Conservation (phyloP, 1,284 basidiomycete species). For the Boletellus deceptivus region DNA sequence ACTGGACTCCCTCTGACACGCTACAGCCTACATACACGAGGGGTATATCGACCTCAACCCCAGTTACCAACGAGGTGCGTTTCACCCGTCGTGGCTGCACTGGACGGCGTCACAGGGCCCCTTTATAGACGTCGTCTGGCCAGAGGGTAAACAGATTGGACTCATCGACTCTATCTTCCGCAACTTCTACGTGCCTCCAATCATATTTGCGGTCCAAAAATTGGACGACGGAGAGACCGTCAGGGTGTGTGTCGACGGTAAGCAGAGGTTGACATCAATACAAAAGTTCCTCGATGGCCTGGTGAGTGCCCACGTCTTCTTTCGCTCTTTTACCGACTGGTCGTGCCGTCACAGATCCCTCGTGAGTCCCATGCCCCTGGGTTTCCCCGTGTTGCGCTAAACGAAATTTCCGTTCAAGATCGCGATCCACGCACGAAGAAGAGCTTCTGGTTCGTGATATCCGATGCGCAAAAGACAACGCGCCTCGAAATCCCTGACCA, state of each 20-base stretch:
- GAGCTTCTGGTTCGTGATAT: slow-evolving; percentile 55
- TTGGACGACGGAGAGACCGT: slow-evolving; percentile 54
- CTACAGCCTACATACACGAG: slow-evolving; percentile 57
- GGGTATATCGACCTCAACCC: slow-evolving; percentile 65
- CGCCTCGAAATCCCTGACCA: slow-evolving; percentile 49
- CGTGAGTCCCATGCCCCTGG: slow-evolving; percentile 35
- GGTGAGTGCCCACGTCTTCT: slow-evolving; percentile 37
- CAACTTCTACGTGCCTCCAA: slow-evolving; percentile 69
- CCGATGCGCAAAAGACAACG: slow-evolving; percentile 40
- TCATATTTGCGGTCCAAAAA: slow-evolving; percentile 61
- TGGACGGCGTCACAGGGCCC: slow-evolving; percentile 1
- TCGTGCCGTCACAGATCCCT: slow-evolving; percentile 42
- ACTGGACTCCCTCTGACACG: slow-evolving; percentile 3
- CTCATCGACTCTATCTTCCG: slow-evolving; percentile 77
- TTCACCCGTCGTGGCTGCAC: not conserved
- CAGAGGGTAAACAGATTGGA: slow-evolving; percentile 61
- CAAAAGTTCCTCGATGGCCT: slow-evolving; percentile 69
- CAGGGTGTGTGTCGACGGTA: slow-evolving; percentile 73
- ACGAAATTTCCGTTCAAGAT: slow-evolving; percentile 30
- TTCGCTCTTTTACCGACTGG: not conserved
- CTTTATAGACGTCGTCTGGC: slow-evolving; percentile 66
- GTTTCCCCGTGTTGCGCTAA: slow-evolving; percentile 3
- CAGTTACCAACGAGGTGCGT: slow-evolving; percentile 63
- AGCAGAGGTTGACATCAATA: slow-evolving; percentile 72
- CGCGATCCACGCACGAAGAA: slow-evolving; percentile 53